Evolutionary conservation across 805 yeast species (phyloP).

Genomic region (Ogataea degrootiae): DNA sequence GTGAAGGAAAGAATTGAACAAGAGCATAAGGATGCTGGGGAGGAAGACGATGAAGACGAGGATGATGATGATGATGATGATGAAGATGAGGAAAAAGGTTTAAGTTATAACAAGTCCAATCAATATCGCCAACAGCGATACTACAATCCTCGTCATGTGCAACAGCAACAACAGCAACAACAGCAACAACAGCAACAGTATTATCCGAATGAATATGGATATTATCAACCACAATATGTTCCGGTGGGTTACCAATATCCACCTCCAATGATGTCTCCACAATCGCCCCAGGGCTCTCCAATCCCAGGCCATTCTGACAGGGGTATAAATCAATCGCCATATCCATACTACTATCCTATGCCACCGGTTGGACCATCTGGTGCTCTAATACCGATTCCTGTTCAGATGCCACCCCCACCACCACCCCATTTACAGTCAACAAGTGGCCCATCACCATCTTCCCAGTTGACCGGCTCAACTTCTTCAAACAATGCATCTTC

Average conservation of each 20-base stretch:
- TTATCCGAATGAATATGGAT: background rate
- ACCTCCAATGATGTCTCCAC: conserved; percentile 7
- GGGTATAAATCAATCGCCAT: conserved; percentile 2
- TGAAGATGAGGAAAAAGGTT: background rate
- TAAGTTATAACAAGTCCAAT: background rate
- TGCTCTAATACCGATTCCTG: conserved; percentile 12
- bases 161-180: conserved; percentile 1
- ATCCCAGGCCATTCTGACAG: background rate
- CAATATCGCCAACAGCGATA: background rate
- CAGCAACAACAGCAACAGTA: conserved; percentile 1
- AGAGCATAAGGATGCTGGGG: conserved; percentile 27
- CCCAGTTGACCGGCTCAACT: background rate
- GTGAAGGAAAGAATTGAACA: conserved; percentile 33
- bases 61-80: conserved; percentile 22
- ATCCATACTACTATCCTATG: conserved; percentile 8
- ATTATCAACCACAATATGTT: background rate
- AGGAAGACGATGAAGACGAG: conserved; percentile 19
- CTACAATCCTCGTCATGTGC: background rate
- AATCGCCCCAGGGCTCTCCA: conserved; percentile 2
- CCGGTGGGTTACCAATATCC: conserved; percentile 1
- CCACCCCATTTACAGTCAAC: conserved; percentile 17
- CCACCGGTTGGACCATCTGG: conserved; percentile 17
- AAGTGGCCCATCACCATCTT: background rate
- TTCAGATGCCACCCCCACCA: conserved; percentile 10
- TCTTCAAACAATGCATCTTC: no score